These are phyloP conservation scores for Thermomucor indicae-seudaticae DNA, from an alignment of 371 early-diverging fungal species.

Conservation along the genomic window DNA sequence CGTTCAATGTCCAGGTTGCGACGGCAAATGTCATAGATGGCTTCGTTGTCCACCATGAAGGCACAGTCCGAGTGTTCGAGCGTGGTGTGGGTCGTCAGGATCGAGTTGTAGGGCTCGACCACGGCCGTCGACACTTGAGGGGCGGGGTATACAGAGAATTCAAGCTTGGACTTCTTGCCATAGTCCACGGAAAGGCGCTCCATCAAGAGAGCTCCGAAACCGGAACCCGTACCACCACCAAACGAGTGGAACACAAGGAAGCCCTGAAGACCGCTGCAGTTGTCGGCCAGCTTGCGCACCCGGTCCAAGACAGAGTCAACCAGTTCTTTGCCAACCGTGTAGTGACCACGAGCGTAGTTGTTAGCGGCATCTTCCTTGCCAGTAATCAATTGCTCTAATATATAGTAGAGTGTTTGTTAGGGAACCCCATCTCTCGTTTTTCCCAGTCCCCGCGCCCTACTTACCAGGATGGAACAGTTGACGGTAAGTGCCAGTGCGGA, in stretches of 20 bases:
- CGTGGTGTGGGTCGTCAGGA: slow-evolving; percentile 91
- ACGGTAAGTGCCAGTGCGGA: slow-evolving; percentile 95
- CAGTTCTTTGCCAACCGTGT: slow-evolving; percentile 99
- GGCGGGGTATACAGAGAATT: slow-evolving; percentile 98
- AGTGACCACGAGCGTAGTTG: slow-evolving; percentile 99
- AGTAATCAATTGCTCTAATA: slow-evolving; percentile 87
- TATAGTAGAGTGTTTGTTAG: no score
- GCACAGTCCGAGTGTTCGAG: slow-evolving; percentile 95
- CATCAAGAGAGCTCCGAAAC: slow-evolving; percentile 96
- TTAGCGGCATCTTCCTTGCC: slow-evolving; percentile 99
- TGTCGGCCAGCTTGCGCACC: slow-evolving; percentile 96
- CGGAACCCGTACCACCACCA: slow-evolving; percentile 99
- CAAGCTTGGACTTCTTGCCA: slow-evolving; percentile 98
- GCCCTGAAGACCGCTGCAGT: slow-evolving; percentile 97
- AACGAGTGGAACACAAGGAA: slow-evolving; percentile 99
- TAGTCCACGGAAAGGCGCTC: slow-evolving; percentile 95
- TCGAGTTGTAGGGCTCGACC: slow-evolving; percentile 98
- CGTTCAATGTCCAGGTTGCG: slow-evolving; percentile 96
- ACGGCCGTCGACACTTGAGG: slow-evolving; percentile 97
- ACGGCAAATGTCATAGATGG: slow-evolving; percentile 98
- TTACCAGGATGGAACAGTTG: slow-evolving; percentile 96
- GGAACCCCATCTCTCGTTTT: not conserved
- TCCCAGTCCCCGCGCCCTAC: slow-evolving; percentile 66
- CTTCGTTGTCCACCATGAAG: slow-evolving; percentile 92
- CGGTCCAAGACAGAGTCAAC: slow-evolving; percentile 96